phyloP scores from a whole-genome alignment of 2,329 filamentous ascomycete genomes.

The Neofusicoccum parvum region DNA sequence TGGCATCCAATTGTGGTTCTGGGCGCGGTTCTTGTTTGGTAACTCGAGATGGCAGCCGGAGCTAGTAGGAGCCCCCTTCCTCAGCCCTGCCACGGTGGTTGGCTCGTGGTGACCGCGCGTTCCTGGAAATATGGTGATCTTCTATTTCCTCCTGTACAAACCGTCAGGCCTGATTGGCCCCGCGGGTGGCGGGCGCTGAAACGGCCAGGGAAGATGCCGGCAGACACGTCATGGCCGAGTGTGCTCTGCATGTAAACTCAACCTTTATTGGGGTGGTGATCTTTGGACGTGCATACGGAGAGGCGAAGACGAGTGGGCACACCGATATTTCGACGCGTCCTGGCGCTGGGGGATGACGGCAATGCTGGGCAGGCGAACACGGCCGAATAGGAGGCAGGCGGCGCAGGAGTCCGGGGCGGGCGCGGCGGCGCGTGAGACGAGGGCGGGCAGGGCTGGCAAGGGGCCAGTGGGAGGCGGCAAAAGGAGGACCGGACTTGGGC shows the following conservation, averaged over 20 bases:
- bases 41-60: background rate
- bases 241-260: background rate
- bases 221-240: constrained; percentile 6
- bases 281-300: constrained; percentile 15
- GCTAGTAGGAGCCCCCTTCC: background rate
- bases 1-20: background rate
- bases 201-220: constrained; percentile 17
- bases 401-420: background rate
- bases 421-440: background rate
- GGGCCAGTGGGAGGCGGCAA: background rate
- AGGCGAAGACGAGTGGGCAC: constrained; percentile 2
- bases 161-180: background rate
- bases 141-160: background rate
- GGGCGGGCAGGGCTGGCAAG: background rate
- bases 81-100: constrained; percentile 1
- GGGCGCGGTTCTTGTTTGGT: background rate
- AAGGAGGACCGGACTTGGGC: background rate
- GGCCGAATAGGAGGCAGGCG: constrained; percentile 2
- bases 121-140: constrained; percentile 1
- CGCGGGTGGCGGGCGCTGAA: background rate
- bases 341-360: background rate
- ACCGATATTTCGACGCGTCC: background rate
- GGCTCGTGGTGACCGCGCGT: constrained; percentile 9
- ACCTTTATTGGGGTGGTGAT: background rate
- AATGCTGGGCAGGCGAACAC: background rate